Evolutionary conservation across 2,329 filamentous ascomycete species (phyloP).

Genomic region (Boeremia exigua): DNA sequence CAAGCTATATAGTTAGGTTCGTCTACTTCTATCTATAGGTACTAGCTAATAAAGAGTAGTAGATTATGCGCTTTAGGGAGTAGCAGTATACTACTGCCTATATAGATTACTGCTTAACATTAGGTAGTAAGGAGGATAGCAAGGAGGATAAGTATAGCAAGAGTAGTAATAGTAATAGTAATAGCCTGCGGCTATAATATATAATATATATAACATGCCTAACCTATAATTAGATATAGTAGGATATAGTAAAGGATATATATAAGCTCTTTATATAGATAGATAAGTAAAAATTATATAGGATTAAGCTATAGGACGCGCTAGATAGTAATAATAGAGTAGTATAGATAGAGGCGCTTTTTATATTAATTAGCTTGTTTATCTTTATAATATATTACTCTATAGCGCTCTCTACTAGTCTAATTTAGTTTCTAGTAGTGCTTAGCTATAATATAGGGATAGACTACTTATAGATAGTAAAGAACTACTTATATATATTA

Average conservation of each 20-base stretch:
- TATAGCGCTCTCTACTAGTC: background rate
- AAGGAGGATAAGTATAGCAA: background rate
- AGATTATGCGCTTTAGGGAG: conserved; percentile 2
- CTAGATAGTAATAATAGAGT: background rate
- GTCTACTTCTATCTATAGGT: conserved; percentile 18
- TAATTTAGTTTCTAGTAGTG: conserved; percentile 1
- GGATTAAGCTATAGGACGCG: background rate
- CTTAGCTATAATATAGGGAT: background rate
- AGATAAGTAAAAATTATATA: background rate
- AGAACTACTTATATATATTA: conserved; percentile 1
- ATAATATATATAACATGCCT: background rate
- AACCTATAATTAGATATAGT: too few relatives aligned
- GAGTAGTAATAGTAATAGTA: conserved; percentile 8
- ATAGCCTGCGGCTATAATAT: background rate
- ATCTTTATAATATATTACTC: background rate
- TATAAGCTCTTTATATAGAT: background rate
- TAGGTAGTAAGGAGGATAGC: background rate
- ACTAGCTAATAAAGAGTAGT: conserved; percentile 9
- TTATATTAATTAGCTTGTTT: background rate
- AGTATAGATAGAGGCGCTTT: background rate
- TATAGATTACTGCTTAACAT: too few relatives aligned
- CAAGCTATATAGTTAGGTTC: conserved; percentile 18
- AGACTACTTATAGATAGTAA: background rate
- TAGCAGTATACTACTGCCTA: background rate
- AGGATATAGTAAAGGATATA: background rate